Percentiles rank a stretch among this genome's conserved stretches.
These are phyloP conservation scores for Loxodes magnus DNA, from an alignment of 73 alveolate genomes.

Conservation along the genomic window DNA sequence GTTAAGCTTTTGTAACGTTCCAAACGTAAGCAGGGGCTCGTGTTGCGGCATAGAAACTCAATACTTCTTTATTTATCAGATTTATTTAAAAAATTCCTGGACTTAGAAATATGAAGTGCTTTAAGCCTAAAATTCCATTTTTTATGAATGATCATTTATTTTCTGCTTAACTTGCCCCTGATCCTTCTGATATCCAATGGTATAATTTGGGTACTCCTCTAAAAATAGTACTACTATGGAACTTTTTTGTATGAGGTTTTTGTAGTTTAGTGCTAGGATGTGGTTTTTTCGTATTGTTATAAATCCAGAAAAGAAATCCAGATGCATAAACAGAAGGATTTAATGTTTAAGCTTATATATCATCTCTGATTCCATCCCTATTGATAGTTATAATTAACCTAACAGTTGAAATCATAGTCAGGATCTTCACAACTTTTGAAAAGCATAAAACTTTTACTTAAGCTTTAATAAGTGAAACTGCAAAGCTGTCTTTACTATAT, in stretches of 20 bases:
- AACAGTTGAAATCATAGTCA: constrained; percentile 15
- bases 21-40: no score
- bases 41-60: no score
- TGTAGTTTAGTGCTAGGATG: no score
- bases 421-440: constrained; percentile 28
- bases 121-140: no score
- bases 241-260: no score
- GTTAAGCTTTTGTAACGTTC: no score
- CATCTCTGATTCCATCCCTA: constrained; percentile 18
- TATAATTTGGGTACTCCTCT: constrained; percentile 34
- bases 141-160: background rate
- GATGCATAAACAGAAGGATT: background rate
- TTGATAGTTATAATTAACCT: constrained; percentile 19
- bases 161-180: constrained; percentile 34
- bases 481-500: constrained; percentile 21
- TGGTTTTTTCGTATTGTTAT: no score
- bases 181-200: constrained; percentile 60
- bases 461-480: constrained; percentile 30
- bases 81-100: no score
- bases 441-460: constrained; percentile 39
- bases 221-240: no score
- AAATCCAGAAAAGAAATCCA: no score
- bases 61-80: no score
- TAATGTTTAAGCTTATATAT: constrained; percentile 5
- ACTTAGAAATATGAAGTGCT: no score